Evolutionary conservation across 2,329 filamentous ascomycete species (phyloP).

Genomic region (Lachnellula suecica): DNA sequence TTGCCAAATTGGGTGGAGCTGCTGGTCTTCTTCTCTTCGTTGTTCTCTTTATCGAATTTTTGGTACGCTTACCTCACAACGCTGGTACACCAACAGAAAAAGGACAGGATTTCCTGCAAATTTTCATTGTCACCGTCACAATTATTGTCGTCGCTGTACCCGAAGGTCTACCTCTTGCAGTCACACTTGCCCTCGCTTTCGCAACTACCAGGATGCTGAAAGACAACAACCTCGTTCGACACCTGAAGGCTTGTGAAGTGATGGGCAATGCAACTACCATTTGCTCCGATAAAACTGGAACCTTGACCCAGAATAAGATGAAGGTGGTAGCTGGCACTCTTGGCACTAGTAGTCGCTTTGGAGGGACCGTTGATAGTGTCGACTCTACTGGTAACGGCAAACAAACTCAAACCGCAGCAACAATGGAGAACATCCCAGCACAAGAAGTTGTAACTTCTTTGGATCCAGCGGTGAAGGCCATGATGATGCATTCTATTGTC

Average conservation of each 20-base stretch:
- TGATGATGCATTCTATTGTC: constrained; percentile 63
- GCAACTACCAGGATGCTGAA: constrained; percentile 67
- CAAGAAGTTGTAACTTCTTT: constrained; percentile 31
- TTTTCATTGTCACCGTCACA: constrained; percentile 64
- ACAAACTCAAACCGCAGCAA: constrained; percentile 16
- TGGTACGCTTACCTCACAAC: constrained; percentile 58
- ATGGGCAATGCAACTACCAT: constrained; percentile 74
- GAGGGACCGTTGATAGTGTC: constrained; percentile 33
- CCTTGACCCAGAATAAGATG: constrained; percentile 74
- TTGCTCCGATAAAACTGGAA: constrained; percentile 79
- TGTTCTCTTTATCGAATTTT: constrained; percentile 76
- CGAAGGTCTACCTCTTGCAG: constrained; percentile 64
- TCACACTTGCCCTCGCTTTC: constrained; percentile 67
- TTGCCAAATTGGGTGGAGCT: constrained; percentile 71
- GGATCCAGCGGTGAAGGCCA: constrained; percentile 23
- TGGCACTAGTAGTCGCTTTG: constrained; percentile 57
- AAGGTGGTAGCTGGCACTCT: constrained; percentile 72
- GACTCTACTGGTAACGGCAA: constrained; percentile 25
- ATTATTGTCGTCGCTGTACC: constrained; percentile 70
- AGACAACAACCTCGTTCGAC: constrained; percentile 69
- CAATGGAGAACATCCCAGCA: constrained; percentile 26
- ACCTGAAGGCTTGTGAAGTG: constrained; percentile 66
- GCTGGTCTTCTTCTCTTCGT: constrained; percentile 76
- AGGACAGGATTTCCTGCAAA: constrained; percentile 59
- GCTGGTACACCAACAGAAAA: constrained; percentile 49